phyloP scores from a whole-genome alignment of 441 rosid species.

The Lepidium campestre region DNA sequence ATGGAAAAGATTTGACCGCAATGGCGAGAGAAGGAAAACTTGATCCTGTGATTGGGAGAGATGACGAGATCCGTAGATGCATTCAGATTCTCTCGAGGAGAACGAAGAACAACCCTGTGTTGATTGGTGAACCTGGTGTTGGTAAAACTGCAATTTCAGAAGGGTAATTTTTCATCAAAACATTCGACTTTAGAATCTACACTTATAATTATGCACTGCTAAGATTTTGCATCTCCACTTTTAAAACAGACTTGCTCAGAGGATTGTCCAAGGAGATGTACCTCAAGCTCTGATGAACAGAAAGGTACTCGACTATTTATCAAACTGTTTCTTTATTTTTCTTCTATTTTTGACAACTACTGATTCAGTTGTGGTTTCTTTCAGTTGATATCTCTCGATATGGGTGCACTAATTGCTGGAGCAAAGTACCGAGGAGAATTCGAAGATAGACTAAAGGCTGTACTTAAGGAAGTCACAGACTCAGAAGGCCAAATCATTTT shows the following conservation, averaged over 20 bases:
- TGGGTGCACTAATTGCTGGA: constrained; percentile 97
- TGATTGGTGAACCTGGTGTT: constrained; percentile 97
- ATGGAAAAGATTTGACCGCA: constrained; percentile 96
- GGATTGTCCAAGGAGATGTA: constrained; percentile 97
- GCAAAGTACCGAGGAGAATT: constrained; percentile 97
- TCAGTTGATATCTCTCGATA: constrained; percentile 91
- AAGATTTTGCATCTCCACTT: constrained; percentile 5
- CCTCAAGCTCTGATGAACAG: constrained; percentile 99
- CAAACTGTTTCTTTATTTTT: background rate
- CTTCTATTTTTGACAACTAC: background rate
- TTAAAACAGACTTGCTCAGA: constrained; percentile 85
- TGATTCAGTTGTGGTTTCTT: background rate
- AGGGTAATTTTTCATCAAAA: constrained; percentile 48
- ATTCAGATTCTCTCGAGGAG: constrained; percentile 96
- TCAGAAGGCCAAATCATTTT: constrained; percentile 86
- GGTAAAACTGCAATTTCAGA: constrained; percentile 98
- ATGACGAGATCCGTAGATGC: constrained; percentile 93
- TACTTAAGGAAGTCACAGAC: constrained; percentile 83
- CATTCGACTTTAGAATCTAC: background rate
- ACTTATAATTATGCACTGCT: background rate
- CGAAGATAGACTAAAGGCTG: constrained; percentile 96
- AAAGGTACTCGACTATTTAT: constrained; percentile 40
- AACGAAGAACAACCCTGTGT: constrained; percentile 94
- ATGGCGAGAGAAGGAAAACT: constrained; percentile 95
- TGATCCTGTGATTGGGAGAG: constrained; percentile 98